phyloP scores from a whole-genome alignment of 371 early-diverging fungal species.

The Mucor plumbeus region DNA sequence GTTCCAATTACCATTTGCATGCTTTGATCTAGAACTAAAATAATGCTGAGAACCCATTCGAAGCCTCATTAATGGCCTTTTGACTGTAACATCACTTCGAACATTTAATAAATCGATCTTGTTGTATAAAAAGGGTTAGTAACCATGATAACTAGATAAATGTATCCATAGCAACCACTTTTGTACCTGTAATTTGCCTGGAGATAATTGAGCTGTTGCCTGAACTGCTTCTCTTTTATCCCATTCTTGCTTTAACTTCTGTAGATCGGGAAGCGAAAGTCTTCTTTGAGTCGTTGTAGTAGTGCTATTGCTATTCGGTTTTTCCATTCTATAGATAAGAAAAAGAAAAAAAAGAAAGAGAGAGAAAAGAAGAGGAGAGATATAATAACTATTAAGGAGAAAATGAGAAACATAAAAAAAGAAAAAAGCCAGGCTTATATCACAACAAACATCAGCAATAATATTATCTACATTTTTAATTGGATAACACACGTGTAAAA shows the following conservation, averaged over 20 bases:
- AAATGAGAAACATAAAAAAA: constrained; percentile 2
- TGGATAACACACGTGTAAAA: background rate
- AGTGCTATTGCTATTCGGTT: background rate
- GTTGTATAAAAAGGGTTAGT: background rate
- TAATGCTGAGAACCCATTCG: constrained; percentile 54
- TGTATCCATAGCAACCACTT: background rate
- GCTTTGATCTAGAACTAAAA: constrained; percentile 40
- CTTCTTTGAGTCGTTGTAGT: constrained; percentile 11
- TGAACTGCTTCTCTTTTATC: constrained; percentile 33
- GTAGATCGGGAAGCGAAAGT: constrained; percentile 46
- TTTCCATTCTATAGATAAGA: constrained; percentile 9
- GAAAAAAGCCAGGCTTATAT: background rate
- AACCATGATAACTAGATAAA: background rate
- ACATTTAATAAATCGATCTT: constrained; percentile 55
- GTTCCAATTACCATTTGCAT: constrained; percentile 51
- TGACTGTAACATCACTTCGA: constrained; percentile 39
- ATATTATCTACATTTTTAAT: constrained; percentile 6
- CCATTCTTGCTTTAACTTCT: constrained; percentile 44
- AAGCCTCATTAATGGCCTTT: constrained; percentile 48
- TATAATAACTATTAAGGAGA: constrained; percentile 7
- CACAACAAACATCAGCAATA: constrained; percentile 1
- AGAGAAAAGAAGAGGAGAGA: constrained; percentile 3
- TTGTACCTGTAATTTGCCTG: constrained; percentile 44
- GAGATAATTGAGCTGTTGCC: constrained; percentile 17
- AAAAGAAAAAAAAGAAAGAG: constrained; percentile 3